Evolutionary conservation across 1,284 basidiomycete species (phyloP), one percentile per base, ranked within the genome.

Genomic region (Bjerkandera adusta): DNA sequence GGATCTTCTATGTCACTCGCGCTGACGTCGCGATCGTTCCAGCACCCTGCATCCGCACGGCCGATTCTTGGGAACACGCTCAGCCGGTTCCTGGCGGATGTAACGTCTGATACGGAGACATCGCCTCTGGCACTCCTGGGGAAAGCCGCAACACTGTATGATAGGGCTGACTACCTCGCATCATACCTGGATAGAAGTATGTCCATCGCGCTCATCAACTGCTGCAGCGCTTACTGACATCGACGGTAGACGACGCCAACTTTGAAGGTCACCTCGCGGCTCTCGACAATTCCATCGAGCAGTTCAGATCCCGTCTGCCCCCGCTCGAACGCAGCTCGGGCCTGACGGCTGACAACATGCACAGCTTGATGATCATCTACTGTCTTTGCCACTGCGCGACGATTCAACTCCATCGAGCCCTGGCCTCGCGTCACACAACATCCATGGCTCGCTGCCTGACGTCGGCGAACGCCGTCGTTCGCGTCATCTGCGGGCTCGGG

Each of bases 131-230:
- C 47, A 3, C 36, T 49, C 16, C 36, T 38, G 11, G 54, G 51
- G 3, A 50, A 53, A 36, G 54, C 54, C 2, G 43, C 54, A 1
- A 42, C 52, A 12, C 39, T 56, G 39, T 56, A 56, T 24, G 54
- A 56, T 25, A 24, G 47, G 16, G 52, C 54, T 6, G 41, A 46
- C 32, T 27, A 43, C n/a, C 29, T 49, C 20, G 54, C 54, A 7
- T 36, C 49, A 7, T 39, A 42, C 21, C 27, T 45, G 21, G 40
- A 50, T 13, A 26, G 33, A 41, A 41, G 52, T 55, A 22, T n/a
- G 43, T 47, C 12, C 10, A 15, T 22, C 8, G 29, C 20, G 10
- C 15, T 40, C 22, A 37, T 10, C 11, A 16, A 16, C 38, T 12
- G 24, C 11, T 40, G 7, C 25, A 41, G 27, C 12, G n/a, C 37